Evolutionary conservation across 2,329 filamentous ascomycete species (phyloP), one percentile per base, ranked within the genome.

Genomic region (Tetracladium maxilliforme): DNA sequence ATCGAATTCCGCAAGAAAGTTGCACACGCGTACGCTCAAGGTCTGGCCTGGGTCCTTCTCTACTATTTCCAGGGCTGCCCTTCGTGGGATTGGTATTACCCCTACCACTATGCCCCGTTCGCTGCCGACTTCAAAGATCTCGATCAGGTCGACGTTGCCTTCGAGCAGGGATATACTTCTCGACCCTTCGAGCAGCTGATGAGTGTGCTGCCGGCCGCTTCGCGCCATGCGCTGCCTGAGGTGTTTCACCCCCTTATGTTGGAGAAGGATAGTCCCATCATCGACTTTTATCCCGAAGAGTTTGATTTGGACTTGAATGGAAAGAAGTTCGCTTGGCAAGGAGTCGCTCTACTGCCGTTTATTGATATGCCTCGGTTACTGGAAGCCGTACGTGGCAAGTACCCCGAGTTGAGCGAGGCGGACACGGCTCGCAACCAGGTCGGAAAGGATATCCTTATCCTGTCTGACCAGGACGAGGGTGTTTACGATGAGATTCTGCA

Each of bases 21-120:
- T 29, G 90, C 79, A 18, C 70, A 72, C 27, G 71, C 81, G n/a
- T 98, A 98, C 47, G 84, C 87, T 9, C 84, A 95, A 56, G 90
- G 90, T 18, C 65, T 98, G 7, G 79, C 79, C 13, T 98, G 92
- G 90, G 90, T 98, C 19, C 58, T 98, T 25, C 62, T 86, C 18
- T 98, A 98, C 52, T 98, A 98, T 49, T 93, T 94, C 50, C 90
- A 98, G 51, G 90, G 90, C 14, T 98, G 90, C 41, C 84, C 90
- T 13, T 94, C 84, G 1, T 98, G 92, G 90, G 92, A 87, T 26
- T 98, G 90, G 90, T 98, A 90, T 48, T 98, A 94, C 44, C 90
- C 90, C 1, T 92, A 95, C 44, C 90, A 98, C 47, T 98, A 98
- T 46, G 92, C 90, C 2, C 90, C 92, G 4, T 98, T 98, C 46